Conservation (phyloP, 805 yeast genomes). For the Yarrowia porcina region DNA sequence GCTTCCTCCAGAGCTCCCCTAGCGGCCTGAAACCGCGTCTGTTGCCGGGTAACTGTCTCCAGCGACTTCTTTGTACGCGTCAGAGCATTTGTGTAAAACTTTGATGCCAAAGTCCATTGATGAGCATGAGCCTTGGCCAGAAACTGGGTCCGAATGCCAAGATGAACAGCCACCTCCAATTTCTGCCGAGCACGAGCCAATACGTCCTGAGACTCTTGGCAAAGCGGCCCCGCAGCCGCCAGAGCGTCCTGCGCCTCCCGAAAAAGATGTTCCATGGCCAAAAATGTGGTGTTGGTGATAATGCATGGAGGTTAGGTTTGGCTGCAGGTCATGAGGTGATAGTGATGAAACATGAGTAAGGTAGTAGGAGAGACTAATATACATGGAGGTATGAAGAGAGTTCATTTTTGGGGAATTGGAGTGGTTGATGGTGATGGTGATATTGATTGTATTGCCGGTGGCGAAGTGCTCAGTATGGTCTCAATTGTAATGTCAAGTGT, state of each 20-base stretch:
- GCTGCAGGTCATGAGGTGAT: no score
- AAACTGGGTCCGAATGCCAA: not conserved
- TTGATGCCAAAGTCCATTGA: constrained; percentile 5
- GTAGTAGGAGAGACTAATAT: no score
- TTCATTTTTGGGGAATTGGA: no score
- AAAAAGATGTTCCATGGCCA: not conserved
- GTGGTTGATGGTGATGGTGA: no score
- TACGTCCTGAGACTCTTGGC: constrained; percentile 14
- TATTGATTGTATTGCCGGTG: no score
- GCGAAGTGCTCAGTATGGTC: no score
- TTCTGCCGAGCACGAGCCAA: constrained; percentile 12
- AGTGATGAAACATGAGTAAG: no score
- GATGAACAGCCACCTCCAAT: constrained; percentile 6
- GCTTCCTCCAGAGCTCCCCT: constrained; percentile 15
- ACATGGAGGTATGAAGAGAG: no score
- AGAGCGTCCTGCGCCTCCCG: constrained; percentile 16
- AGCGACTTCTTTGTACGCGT: constrained; percentile 10
- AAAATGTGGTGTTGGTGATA: constrained; percentile 3
- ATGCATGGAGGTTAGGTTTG: constrained; percentile 7
- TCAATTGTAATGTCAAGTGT: no score
- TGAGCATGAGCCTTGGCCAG: constrained; percentile 18
- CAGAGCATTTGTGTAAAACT: constrained; percentile 10
- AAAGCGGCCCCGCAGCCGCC: constrained; percentile 14
- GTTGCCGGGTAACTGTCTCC: constrained; percentile 9
- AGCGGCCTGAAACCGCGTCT: constrained; percentile 9